Evolutionary conservation across 2,329 filamentous ascomycete genomes (phyloP).

Genomic region (Ilyonectria destructans): DNA sequence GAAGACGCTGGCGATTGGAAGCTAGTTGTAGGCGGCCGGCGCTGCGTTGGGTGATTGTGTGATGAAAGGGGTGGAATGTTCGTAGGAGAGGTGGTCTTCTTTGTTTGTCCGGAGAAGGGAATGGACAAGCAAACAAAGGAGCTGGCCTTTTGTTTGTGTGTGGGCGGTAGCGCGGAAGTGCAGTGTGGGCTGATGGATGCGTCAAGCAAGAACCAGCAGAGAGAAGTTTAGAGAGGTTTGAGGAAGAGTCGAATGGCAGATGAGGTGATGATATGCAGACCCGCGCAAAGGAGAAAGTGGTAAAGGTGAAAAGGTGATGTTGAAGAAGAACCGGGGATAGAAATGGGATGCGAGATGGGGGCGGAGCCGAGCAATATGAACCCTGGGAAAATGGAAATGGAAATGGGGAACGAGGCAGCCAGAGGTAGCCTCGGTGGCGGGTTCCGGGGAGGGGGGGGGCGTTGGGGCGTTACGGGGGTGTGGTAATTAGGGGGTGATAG

Average conservation of each 20-base stretch:
- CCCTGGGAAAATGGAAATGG: slow-evolving; percentile 21
- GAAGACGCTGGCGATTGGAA: slow-evolving; percentile 15
- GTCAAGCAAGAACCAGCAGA: slow-evolving; percentile 42
- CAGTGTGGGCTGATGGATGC: slow-evolving; percentile 33
- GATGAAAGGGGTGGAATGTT: not conserved
- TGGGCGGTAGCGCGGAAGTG: slow-evolving; percentile 7
- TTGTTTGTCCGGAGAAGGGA: slow-evolving; percentile 41
- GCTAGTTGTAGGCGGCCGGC: slow-evolving; percentile 29
- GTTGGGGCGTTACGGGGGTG: slow-evolving; percentile 10
- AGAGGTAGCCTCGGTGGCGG: slow-evolving; percentile 25
- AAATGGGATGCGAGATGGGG: slow-evolving; percentile 29
- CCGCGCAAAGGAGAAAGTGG: slow-evolving; percentile 23
- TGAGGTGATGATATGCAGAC: slow-evolving; percentile 28
- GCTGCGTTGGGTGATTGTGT: slow-evolving; percentile 21
- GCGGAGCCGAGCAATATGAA: slow-evolving; percentile 32
- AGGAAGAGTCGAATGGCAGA: not conserved
- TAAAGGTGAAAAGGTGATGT: slow-evolving; percentile 9
- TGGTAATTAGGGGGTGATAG: slow-evolving; percentile 18
- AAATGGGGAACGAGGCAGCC: slow-evolving; percentile 32
- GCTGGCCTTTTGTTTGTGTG: slow-evolving; percentile 27
- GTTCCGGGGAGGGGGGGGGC: slow-evolving; percentile 4
- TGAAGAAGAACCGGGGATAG: slow-evolving; percentile 29
- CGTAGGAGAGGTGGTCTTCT: slow-evolving; percentile 13
- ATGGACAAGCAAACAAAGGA: slow-evolving; percentile 41
- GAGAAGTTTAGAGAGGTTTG: not conserved